These are phyloP conservation scores for Lachancea fermentati DNA, from an alignment of 805 yeast genomes.

Conservation along the genomic window DNA sequence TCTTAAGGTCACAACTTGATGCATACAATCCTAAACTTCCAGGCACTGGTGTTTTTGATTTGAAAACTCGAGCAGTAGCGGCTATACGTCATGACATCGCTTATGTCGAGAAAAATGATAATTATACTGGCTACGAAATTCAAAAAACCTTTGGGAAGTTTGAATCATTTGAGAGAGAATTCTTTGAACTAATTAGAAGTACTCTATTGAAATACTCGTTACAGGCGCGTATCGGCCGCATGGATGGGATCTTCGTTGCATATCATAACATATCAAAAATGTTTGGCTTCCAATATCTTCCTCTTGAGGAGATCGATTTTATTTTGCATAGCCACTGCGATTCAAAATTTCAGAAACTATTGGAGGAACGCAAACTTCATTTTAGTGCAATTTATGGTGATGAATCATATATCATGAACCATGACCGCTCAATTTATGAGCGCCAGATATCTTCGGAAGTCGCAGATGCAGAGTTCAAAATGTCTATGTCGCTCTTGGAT, in stretches of 20 bases:
- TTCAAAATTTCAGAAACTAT: conserved; percentile 10
- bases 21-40: conserved; percentile 73
- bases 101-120: conserved; percentile 47
- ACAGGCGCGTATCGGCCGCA: conserved; percentile 91
- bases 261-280: conserved; percentile 76
- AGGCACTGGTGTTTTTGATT: conserved; percentile 86
- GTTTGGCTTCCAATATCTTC: conserved; percentile 88
- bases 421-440: conserved; percentile 14
- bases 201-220: conserved; percentile 78
- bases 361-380: conserved; percentile 15
- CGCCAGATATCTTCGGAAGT: conserved; percentile 32
- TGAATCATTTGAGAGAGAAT: conserved; percentile 82
- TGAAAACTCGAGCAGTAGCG: conserved; percentile 87
- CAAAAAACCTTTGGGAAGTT: conserved; percentile 52
- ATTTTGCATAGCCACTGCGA: conserved; percentile 47
- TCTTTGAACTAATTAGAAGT: conserved; percentile 65
- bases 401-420: conserved; percentile 18
- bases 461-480: conserved; percentile 64
- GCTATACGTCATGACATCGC: conserved; percentile 74
- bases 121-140: conserved; percentile 64
- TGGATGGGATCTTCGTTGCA: conserved; percentile 95
- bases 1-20: conserved; percentile 89
- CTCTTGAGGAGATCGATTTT: conserved; percentile 65
- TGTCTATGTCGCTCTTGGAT: conserved; percentile 51
- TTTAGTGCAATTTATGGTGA: conserved; percentile 19